phyloP scores from a whole-genome alignment of 148 eudicot genomes.

The Vaccinium myrtillus region DNA sequence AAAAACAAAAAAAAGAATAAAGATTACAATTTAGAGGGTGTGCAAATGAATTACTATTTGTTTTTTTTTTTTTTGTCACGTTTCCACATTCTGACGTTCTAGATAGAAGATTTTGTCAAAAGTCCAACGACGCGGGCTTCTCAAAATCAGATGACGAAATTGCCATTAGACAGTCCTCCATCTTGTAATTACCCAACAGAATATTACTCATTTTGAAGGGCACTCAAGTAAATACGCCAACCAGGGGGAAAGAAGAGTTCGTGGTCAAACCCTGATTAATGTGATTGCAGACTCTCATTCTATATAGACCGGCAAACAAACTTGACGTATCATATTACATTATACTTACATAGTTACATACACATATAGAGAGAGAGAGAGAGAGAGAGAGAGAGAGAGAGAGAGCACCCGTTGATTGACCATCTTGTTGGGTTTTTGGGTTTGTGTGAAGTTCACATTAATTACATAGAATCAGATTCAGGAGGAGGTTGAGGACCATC shows the following conservation, averaged over 20 bases:
- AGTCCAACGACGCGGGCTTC: neutral
- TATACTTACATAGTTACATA: neutral
- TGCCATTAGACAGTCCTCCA: neutral
- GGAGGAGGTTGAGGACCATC: conserved; percentile 23
- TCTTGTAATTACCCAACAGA: neutral
- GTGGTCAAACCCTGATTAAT: neutral
- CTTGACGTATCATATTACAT: neutral
- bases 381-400: conserved; percentile 4
- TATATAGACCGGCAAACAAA: neutral
- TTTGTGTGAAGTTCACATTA: neutral
- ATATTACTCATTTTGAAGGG: neutral
- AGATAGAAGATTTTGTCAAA: neutral
- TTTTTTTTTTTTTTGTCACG: no score
- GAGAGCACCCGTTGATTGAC: neutral
- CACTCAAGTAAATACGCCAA: neutral
- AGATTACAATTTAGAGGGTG: no score
- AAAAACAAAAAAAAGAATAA: no score
- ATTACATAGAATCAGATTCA: conserved; percentile 24
- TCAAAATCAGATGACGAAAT: neutral
- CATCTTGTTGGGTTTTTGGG: neutral
- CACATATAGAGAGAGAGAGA: neutral
- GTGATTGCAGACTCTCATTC: neutral
- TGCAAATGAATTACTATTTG: no score
- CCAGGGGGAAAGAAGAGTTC: neutral
- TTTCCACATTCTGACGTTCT: neutral